phyloP scores from a whole-genome alignment of 1,284 basidiomycete genomes.

The Cryptococcus sp. region DNA sequence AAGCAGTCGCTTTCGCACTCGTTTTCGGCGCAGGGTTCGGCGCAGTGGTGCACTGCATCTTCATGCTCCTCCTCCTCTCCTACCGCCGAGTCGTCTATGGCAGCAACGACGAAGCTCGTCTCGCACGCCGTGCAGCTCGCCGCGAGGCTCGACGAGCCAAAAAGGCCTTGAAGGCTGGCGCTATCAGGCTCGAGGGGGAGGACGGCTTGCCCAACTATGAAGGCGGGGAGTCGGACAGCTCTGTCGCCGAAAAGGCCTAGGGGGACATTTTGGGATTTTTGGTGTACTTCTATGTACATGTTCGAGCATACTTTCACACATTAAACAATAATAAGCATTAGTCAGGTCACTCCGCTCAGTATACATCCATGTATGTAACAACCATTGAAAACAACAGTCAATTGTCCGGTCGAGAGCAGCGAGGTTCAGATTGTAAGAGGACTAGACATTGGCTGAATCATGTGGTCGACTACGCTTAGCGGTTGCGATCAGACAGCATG shows the following conservation, averaged over 20 bases:
- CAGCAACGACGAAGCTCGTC: constrained; percentile 7
- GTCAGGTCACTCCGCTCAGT: too few species aligned
- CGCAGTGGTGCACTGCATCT: constrained; percentile 33
- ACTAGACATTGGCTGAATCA: too few species aligned
- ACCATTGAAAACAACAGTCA: too few species aligned
- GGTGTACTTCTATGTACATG: too few species aligned
- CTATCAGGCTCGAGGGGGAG: constrained; percentile 7
- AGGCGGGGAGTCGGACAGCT: constrained; percentile 10
- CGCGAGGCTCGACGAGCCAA: constrained; percentile 12
- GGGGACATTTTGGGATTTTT: too few species aligned
- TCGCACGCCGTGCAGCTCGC: constrained; percentile 17
- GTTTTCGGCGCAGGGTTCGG: constrained; percentile 38
- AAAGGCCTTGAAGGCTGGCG: constrained; percentile 9
- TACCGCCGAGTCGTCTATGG: constrained; percentile 20
- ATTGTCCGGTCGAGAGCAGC: too few species aligned
- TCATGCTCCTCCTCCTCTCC: constrained; percentile 33
- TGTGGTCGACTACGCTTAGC: too few species aligned
- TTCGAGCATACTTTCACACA: too few species aligned
- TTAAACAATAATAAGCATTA: too few species aligned
- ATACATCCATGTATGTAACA: too few species aligned
- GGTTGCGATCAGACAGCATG: too few species aligned
- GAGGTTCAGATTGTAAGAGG: too few species aligned
- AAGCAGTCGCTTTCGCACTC: constrained; percentile 30
- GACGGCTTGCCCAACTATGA: constrained; percentile 27
- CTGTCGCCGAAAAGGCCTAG: constrained; percentile 14